phyloP scores from a whole-genome alignment of 1,284 basidiomycete genomes.

The Ceratobasidium sp. region DNA sequence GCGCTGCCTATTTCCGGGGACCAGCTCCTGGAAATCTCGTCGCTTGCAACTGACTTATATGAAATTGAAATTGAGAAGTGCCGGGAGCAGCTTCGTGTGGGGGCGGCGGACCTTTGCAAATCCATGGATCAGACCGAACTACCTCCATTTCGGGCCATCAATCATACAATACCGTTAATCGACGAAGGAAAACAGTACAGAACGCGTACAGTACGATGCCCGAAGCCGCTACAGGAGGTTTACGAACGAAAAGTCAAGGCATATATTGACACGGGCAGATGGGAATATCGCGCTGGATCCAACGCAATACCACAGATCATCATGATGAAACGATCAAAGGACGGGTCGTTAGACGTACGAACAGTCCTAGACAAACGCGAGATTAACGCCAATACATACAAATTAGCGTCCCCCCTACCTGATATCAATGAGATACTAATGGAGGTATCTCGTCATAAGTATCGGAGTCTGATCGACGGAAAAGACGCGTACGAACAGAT shows the following conservation, averaged over 20 bases:
- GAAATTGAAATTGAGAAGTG: slow-evolving; percentile 47
- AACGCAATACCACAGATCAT: slow-evolving; percentile 56
- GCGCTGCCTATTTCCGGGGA: slow-evolving; percentile 47
- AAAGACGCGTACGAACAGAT: slow-evolving; percentile 56
- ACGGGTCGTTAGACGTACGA: slow-evolving; percentile 44
- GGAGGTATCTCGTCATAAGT: slow-evolving; percentile 48
- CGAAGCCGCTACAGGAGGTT: slow-evolving; percentile 50
- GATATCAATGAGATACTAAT: slow-evolving; percentile 52
- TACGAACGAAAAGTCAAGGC: slow-evolving; percentile 51
- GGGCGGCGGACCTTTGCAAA: slow-evolving; percentile 50
- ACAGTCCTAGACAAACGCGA: slow-evolving; percentile 46
- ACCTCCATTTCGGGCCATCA: slow-evolving; percentile 55
- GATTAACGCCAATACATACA: slow-evolving; percentile 50
- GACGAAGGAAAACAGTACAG: slow-evolving; percentile 52
- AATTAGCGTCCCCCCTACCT: slow-evolving; percentile 48
- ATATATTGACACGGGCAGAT: slow-evolving; percentile 49
- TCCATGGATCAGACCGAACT: slow-evolving; percentile 49
- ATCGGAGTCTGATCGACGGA: slow-evolving; percentile 50
- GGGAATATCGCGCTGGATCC: slow-evolving; percentile 49
- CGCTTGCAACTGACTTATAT: slow-evolving; percentile 44
- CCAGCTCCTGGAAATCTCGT: slow-evolving; percentile 42
- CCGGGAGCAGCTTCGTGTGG: slow-evolving; percentile 43
- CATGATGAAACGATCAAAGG: slow-evolving; percentile 51
- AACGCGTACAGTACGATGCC: slow-evolving; percentile 53
- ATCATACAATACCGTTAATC: slow-evolving; percentile 57